phyloP scores from a whole-genome alignment of 2,329 filamentous ascomycete species.

The Alternaria incomplexa region DNA sequence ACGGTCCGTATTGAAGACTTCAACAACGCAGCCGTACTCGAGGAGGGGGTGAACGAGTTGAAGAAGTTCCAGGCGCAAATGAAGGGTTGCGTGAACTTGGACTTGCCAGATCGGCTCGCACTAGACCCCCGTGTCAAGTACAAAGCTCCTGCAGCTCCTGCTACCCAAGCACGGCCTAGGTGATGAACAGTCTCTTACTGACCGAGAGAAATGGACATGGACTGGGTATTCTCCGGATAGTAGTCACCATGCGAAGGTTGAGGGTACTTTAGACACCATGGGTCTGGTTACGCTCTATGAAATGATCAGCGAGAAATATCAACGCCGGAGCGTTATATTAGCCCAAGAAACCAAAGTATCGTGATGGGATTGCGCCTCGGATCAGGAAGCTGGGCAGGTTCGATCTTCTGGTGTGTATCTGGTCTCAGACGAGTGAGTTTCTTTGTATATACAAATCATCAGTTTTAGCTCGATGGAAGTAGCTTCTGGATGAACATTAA shows the following conservation, averaged over 20 bases:
- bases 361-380: background rate
- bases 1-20: conserved; percentile 63
- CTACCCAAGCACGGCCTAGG: conserved; percentile 20
- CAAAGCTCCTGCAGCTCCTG: conserved; percentile 27
- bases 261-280: background rate
- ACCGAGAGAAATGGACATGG: background rate
- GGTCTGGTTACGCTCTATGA: background rate
- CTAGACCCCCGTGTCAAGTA: conserved; percentile 67
- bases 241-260: background rate
- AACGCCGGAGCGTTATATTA: background rate
- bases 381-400: background rate
- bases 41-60: conserved; percentile 61
- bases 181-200: conserved; percentile 13
- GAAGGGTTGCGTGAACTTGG: conserved; percentile 63
- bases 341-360: background rate
- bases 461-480: background rate
- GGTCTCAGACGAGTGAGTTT: background rate
- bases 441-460: background rate
- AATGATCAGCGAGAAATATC: background rate
- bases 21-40: conserved; percentile 60
- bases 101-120: conserved; percentile 63
- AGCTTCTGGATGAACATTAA: background rate
- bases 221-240: background rate
- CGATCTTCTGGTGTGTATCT: background rate
- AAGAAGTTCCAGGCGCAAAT: conserved; percentile 61